Percentiles rank a stretch among this genome's conserved stretches.
Conservation (phyloP, 306 rosid genomes). For the Ziziphus jujuba region DNA sequence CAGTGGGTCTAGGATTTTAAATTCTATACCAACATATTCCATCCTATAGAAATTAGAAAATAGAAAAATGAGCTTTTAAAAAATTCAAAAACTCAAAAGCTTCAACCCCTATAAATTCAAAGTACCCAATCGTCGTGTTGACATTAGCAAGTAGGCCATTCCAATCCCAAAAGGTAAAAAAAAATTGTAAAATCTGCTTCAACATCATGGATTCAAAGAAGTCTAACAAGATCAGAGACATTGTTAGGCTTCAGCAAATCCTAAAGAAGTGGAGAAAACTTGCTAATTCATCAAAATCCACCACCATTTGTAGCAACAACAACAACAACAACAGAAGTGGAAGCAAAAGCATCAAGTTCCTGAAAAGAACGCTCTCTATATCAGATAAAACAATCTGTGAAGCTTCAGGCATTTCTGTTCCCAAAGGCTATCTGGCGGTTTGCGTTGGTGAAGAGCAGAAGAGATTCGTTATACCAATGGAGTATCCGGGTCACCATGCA, state of each 20-base stretch:
- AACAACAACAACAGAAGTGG: constrained; percentile 10
- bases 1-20: not conserved
- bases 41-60: too few species aligned
- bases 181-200: constrained; percentile 10
- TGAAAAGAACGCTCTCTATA: constrained; percentile 68
- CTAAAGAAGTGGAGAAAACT: constrained; percentile 91
- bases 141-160: constrained; percentile 21
- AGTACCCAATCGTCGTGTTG: constrained; percentile 18
- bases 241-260: constrained; percentile 91
- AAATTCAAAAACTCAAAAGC: constrained; percentile 1
- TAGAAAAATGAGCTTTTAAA: constrained; percentile 13
- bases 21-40: not conserved
- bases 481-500: constrained; percentile 62
- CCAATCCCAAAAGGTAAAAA: not conserved
- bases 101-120: constrained; percentile 48
- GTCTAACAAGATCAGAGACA: constrained; percentile 83
- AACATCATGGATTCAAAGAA: constrained; percentile 65
- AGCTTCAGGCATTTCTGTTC: constrained; percentile 46
- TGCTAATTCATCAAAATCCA: constrained; percentile 50
- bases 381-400: constrained; percentile 39
- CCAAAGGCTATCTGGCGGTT: constrained; percentile 85
- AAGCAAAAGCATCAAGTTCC: constrained; percentile 56
- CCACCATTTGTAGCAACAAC: constrained; percentile 12
- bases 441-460: constrained; percentile 71
- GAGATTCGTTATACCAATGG: constrained; percentile 78